Conservation (phyloP, 169 alveolate species). For the Eimeria praecox region DNA sequence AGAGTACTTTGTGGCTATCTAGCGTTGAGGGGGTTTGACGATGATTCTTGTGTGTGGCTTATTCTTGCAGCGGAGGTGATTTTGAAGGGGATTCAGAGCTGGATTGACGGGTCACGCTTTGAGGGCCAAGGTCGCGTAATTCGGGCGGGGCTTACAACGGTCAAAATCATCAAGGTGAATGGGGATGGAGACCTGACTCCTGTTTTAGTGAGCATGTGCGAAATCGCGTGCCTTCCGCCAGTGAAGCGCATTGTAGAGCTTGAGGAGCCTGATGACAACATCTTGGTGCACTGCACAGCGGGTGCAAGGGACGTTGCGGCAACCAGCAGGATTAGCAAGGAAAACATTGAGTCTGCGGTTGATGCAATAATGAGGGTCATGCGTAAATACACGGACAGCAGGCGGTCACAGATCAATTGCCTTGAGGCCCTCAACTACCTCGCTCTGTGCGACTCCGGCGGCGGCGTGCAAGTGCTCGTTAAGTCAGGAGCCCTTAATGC, state of each 20-base stretch:
- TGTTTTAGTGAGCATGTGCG: constrained; percentile 84
- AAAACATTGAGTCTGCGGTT: constrained; percentile 85
- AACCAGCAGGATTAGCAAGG: constrained; percentile 85
- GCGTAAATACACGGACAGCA: constrained; percentile 92
- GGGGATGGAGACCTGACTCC: constrained; percentile 83
- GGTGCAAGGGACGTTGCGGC: constrained; percentile 88
- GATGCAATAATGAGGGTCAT: constrained; percentile 89
- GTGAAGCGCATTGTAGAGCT: constrained; percentile 91
- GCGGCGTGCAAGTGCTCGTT: constrained; percentile 87
- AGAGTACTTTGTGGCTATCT: not conserved
- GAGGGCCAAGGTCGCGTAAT: constrained; percentile 90
- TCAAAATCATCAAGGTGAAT: constrained; percentile 86
- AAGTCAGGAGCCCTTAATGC: constrained; percentile 88
- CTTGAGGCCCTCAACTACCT: constrained; percentile 89
- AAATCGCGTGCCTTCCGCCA: constrained; percentile 87
- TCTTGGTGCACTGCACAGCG: constrained; percentile 89
- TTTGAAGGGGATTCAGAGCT: constrained; percentile 87
- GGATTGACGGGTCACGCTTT: constrained; percentile 91
- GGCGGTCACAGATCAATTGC: constrained; percentile 91
- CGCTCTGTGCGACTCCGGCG: constrained; percentile 86
- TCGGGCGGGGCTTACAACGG: constrained; percentile 90
- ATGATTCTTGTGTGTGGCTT: not conserved
- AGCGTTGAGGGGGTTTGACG: not conserved
- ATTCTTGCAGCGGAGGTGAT: constrained; percentile 82
- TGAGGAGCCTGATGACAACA: constrained; percentile 93